Evolutionary conservation across 352 stramenopile genomes (phyloP), one percentile per base, ranked within the genome.

Genomic region (Phytophthora sp.): DNA sequence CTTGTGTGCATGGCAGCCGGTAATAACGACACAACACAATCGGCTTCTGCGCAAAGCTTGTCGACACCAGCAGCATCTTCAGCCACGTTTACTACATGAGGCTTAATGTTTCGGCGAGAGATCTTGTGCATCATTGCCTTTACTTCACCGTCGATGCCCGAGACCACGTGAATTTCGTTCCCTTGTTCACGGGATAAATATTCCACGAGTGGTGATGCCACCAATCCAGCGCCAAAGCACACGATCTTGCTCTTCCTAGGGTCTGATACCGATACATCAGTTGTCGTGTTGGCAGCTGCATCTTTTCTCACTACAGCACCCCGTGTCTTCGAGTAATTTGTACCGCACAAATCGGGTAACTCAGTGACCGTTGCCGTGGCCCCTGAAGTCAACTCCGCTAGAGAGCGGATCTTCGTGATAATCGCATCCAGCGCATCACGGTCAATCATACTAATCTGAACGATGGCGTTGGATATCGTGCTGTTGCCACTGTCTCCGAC

Each of bases 11-110:
- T 98, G 2, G 88, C 86, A 0, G 95, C 93, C 2, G 97, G 96
- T 26, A 99, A 57, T 12, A 99, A 72, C 36, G 90, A 98, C 16
- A 99, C 91, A 21, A 99, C 95, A 33, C 96, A 91, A 76, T 99
- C 95, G 7, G 90, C 85, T 18, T 88, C 67, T 3, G 94, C 84
- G 21, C 77, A 89, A 4, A 95, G 57, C 12, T 80, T 78, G 20
- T 82, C 76, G 20, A 98, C 72, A 9, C 53, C 54, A 9, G 26
- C 59, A 42, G 52, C 52, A 41, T 90, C 68, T 11, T 86, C 80
- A 12, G 69, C 53, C 4, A 97, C 84, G 61, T 98, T 89, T 20
- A 98, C 75, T 0, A 80, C 84, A 20, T 95, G 76, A 38, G 91
- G 77, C 31, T 90, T 88, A 20, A 88, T 69, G 66, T 85, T 90